phyloP scores from a whole-genome alignment of 768 basidiomycete species.

The Astraeus odoratus region DNA sequence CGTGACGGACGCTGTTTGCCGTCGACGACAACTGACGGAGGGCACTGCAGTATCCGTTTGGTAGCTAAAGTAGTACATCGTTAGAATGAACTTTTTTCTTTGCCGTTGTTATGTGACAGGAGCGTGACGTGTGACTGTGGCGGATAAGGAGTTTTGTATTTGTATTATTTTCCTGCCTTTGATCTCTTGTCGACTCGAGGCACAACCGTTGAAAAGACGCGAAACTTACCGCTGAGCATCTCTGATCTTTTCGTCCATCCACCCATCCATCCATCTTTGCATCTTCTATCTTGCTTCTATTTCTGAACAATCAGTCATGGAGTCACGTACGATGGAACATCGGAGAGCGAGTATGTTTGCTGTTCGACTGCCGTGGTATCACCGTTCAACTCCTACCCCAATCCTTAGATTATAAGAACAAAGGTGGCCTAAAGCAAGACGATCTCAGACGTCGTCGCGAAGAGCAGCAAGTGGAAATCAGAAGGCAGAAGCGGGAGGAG shows the following conservation, averaged over 20 bases:
- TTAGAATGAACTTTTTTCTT: neutral
- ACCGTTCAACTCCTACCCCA: slow-evolving; percentile 33
- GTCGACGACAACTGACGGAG: slow-evolving; percentile 15
- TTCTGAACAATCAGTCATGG: slow-evolving; percentile 28
- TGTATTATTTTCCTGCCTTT: too few relatives aligned
- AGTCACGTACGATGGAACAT: slow-evolving; percentile 67
- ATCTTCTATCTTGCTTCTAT: slow-evolving; percentile 6
- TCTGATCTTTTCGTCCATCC: slow-evolving; percentile 7
- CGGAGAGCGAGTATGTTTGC: slow-evolving; percentile 60
- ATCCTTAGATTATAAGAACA: slow-evolving; percentile 77
- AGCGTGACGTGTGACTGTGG: neutral
- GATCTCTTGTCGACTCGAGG: too few relatives aligned
- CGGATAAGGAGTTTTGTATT: neutral
- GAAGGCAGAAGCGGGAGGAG: slow-evolving; percentile 97
- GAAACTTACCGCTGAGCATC: neutral
- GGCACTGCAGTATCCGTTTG: slow-evolving; percentile 64
- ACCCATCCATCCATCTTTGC: neutral
- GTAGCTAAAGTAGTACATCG: slow-evolving; percentile 32
- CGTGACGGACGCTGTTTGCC: slow-evolving; percentile 20
- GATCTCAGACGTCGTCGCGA: slow-evolving; percentile 95
- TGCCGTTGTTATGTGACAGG: neutral
- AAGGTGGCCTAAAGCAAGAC: slow-evolving; percentile 82
- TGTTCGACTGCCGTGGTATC: slow-evolving; percentile 7
- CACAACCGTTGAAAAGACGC: neutral
- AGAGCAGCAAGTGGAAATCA: slow-evolving; percentile 98